Conservation (phyloP, 106 monocot genomes). For the Agapanthus africanus region DNA sequence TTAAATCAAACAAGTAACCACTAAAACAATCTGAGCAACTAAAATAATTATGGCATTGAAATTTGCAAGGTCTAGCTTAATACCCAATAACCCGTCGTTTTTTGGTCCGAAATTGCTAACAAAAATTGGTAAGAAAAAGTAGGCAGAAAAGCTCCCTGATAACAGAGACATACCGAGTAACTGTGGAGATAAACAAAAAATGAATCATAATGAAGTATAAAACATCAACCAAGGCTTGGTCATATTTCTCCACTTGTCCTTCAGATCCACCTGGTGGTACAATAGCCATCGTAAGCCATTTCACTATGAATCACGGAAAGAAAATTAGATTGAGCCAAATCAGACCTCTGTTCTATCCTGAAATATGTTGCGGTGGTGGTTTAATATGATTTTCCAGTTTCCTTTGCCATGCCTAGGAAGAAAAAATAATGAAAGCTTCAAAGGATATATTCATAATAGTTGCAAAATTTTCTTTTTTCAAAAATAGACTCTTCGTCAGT, state of each 20-base stretch:
- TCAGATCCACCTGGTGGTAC: slow-evolving; percentile 20
- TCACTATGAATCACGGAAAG: not conserved
- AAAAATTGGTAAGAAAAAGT: too few relatives aligned
- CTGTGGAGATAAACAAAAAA: not conserved
- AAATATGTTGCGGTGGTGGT: slow-evolving; percentile 8
- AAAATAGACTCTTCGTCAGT: not conserved
- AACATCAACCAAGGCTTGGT: not conserved
- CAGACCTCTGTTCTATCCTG: slow-evolving; percentile 19
- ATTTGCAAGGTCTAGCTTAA: too few relatives aligned
- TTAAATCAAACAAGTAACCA: too few relatives aligned
- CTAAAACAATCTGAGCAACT: not conserved
- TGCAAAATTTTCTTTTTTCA: not conserved
- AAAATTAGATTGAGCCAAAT: slow-evolving; percentile 1
- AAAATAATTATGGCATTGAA: not conserved
- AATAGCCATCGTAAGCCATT: not conserved
- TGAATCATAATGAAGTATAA: slow-evolving; percentile 1
- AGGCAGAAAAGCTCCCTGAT: not conserved
- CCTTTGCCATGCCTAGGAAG: slow-evolving; percentile 25
- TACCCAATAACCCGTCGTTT: too few relatives aligned
- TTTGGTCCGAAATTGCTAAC: too few relatives aligned
- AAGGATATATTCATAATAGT: not conserved
- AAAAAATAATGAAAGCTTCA: not conserved
- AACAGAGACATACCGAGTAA: not conserved
- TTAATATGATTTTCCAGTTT: slow-evolving; percentile 25
- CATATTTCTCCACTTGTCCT: slow-evolving; percentile 40